Evolutionary conservation across 768 basidiomycete genomes (phyloP).

Genomic region (Boletus subparvulus): DNA sequence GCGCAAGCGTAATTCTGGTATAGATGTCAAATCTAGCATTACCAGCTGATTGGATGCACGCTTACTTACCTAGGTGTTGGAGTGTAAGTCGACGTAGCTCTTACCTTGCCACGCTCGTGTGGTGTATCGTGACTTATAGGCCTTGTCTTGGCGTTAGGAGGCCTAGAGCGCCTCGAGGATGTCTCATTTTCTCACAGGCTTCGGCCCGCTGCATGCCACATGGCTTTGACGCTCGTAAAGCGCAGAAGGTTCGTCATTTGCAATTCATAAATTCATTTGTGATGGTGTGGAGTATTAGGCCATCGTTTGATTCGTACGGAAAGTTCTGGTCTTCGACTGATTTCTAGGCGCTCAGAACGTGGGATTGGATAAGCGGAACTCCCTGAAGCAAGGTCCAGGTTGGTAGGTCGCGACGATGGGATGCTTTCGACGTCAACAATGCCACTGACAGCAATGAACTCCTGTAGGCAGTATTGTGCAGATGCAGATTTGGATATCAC

Average conservation of each 20-base stretch:
- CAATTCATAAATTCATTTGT: not conserved
- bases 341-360: not conserved
- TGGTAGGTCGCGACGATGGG: not conserved
- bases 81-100: not conserved
- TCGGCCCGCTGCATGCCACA: not conserved
- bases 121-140: not conserved
- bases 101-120: not conserved
- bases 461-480: too few species aligned
- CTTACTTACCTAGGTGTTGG: not conserved
- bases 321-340: not conserved
- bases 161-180: slow-evolving; percentile 4
- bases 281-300: too few species aligned
- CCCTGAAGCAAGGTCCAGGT: not conserved
- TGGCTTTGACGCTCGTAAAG: not conserved
- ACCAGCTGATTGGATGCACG: not conserved
- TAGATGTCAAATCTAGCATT: not conserved
- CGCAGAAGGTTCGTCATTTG: not conserved
- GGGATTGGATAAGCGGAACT: not conserved
- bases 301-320: too few species aligned
- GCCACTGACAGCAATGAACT: too few species aligned
- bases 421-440: too few species aligned
- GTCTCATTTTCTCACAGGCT: slow-evolving; percentile 1
- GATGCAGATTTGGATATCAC: too few species aligned
- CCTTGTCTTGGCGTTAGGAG: too few species aligned
- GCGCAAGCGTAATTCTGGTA: not conserved